Conservation (phyloP, 352 stramenopile species). For the Thalassiosira mediterranea region DNA sequence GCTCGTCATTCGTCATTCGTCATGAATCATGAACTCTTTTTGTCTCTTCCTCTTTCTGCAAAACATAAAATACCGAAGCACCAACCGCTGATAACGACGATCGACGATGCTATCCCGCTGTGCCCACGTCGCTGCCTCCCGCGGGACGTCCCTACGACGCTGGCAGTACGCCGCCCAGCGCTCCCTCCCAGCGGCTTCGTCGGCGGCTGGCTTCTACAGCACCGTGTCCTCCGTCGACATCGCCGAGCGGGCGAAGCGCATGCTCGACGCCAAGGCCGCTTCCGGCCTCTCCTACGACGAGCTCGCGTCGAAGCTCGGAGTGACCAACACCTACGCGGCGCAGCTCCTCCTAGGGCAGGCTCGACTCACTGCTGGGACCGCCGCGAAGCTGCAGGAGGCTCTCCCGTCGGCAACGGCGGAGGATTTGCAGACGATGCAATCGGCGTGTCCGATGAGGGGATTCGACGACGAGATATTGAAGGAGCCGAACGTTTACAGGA, state of each 20-base stretch:
- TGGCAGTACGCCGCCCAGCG: too few relatives aligned
- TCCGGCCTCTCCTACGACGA: slow-evolving; percentile 74
- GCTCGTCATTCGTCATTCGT: too few relatives aligned
- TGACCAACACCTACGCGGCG: slow-evolving; percentile 81
- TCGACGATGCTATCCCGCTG: too few relatives aligned
- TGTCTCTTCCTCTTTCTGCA: too few relatives aligned
- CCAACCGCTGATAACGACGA: too few relatives aligned
- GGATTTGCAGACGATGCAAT: slow-evolving; percentile 69
- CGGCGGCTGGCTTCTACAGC: slow-evolving; percentile 6
- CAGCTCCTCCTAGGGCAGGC: slow-evolving; percentile 79
- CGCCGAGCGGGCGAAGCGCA: slow-evolving; percentile 54
- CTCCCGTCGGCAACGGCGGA: slow-evolving; percentile 47
- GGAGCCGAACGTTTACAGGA: slow-evolving; percentile 79
- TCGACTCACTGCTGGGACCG: slow-evolving; percentile 63
- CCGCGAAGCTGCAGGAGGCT: slow-evolving; percentile 56
- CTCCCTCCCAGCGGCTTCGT: background rate
- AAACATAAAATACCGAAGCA: too few relatives aligned
- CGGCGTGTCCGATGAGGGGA: slow-evolving; percentile 54
- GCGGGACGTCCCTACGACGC: too few relatives aligned
- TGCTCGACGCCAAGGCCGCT: slow-evolving; percentile 52
- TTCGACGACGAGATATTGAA: slow-evolving; percentile 76
- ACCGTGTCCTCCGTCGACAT: slow-evolving; percentile 33
- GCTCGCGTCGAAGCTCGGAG: slow-evolving; percentile 61
- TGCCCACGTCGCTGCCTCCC: too few relatives aligned
- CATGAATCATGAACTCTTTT: too few relatives aligned